phyloP scores from a whole-genome alignment of 208 protist genomes.

The Leishmania major region DNA sequence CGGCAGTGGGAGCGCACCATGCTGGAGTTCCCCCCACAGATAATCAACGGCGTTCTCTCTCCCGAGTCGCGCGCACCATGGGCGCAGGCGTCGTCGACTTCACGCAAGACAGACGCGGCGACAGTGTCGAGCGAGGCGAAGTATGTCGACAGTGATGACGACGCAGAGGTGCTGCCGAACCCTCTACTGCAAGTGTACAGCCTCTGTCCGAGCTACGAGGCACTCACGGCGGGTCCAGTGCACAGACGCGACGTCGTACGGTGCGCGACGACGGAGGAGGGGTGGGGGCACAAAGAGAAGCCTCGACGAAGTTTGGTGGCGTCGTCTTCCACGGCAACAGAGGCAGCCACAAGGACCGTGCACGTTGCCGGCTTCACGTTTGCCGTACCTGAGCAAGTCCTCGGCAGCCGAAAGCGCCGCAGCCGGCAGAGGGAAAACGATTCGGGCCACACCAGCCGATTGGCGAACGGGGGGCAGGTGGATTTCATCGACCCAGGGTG shows the following conservation, averaged over 20 bases:
- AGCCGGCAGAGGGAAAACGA: not conserved
- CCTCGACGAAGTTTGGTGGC: too few relatives aligned
- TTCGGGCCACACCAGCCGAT: not conserved
- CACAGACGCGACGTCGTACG: conserved; percentile 1
- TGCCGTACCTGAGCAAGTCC: not conserved
- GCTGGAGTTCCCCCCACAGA: conserved; percentile 14
- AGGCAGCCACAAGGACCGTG: not conserved
- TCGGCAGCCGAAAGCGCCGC: not conserved
- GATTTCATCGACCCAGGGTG: not conserved
- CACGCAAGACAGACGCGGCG: not conserved
- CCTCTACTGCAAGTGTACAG: conserved; percentile 28
- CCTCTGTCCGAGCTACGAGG: conserved; percentile 35
- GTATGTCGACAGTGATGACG: not conserved
- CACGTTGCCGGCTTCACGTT: not conserved
- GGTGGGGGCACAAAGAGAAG: not conserved
- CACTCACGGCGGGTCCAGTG: conserved; percentile 23
- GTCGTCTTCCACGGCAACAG: not conserved
- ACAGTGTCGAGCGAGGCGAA: not conserved
- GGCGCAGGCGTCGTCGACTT: not conserved
- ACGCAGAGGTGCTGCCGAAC: conserved; percentile 13
- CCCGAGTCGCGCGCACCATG: conserved; percentile 14
- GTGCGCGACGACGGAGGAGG: not conserved
- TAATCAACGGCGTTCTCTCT: conserved; percentile 23
- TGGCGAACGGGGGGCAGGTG: not conserved
- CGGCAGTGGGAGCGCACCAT: conserved; percentile 29